Evolutionary conservation across 2,329 filamentous ascomycete genomes (phyloP), one percentile per base, ranked within the genome.

Genomic region (Neoarthrinium moseri): DNA sequence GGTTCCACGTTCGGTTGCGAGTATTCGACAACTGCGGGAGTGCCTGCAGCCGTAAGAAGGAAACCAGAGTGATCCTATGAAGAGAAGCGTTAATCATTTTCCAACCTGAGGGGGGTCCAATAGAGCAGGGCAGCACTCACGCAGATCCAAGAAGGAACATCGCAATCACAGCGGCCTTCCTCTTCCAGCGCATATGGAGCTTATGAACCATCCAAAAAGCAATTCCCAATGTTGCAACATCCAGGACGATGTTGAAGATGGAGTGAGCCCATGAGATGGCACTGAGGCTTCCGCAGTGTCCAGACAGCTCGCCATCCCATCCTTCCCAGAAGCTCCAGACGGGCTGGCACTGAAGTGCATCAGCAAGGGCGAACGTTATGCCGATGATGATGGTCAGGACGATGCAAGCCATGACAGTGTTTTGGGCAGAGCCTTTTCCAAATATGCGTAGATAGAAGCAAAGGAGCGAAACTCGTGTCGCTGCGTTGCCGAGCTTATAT

Each of bases 101-200:
- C 5, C 3, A n/a, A n/a, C n/a, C n/a, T n/a, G n/a, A n/a, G n/a
- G n/a, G n/a, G n/a, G n/a, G n/a, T n/a, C n/a, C 5, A 7, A 26
- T 5, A 17, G 12, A 21, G n/a, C 8, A 2, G 2, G 12, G n/a
- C 21, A 23, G 13, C 5, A 30, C 37, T 27, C 10, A 40, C 37
- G 37, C 37, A 13, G 37, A 40, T 30, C 37, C 37, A 4, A 40
- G 37, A 6, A 40, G 22, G 24, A 40, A 40, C 37, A 40, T 40
- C 15, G 13, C 23, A 11, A 40, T 40, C 6, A 40, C 37, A 2
- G 23, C 24, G 24, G 24, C 11, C 24, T 40, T 40, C 37, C 21
- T 40, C 13, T 17, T 13, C 37, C 37, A 40, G 8, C 24, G 22
- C 37, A 40, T 40, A 18, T 40, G 27, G 6, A 40, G 24, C 15